These are phyloP conservation scores for Pontederia paniculata DNA, from an alignment of 176 grass and related monocot genomes.

Conservation along the genomic window DNA sequence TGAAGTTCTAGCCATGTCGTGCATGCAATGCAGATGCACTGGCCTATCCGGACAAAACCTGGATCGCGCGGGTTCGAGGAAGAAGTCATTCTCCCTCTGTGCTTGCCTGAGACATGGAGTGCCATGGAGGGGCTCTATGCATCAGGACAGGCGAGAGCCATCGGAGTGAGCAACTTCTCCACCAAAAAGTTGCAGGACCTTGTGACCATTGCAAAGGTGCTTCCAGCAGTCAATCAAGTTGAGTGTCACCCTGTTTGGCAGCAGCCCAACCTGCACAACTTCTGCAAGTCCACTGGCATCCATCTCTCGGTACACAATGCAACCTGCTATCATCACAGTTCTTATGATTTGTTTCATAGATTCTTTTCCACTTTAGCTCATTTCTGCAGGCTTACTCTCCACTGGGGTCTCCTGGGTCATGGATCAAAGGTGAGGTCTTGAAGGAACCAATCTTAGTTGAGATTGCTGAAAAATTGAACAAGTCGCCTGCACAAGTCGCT, in stretches of 20 bases:
- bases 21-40: conserved; percentile 23
- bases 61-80: conserved; percentile 24
- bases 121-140: conserved; percentile 49
- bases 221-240: conserved; percentile 43
- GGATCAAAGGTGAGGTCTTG: conserved; percentile 32
- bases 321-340: background rate
- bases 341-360: no score
- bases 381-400: conserved; percentile 47
- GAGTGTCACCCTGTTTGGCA: conserved; percentile 44
- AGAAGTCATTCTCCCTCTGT: conserved; percentile 27
- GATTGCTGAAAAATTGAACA: conserved; percentile 37
- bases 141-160: conserved; percentile 44
- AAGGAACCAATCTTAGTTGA: conserved; percentile 29
- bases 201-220: conserved; percentile 30
- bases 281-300: conserved; percentile 37
- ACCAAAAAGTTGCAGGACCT: conserved; percentile 44
- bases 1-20: no score
- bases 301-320: conserved; percentile 41
- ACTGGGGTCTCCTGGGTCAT: conserved; percentile 48
- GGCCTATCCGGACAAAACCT: conserved; percentile 29
- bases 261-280: conserved; percentile 22
- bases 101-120: conserved; percentile 37
- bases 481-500: conserved; percentile 49
- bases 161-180: conserved; percentile 70
- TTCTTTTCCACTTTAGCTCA: no score